Evolutionary conservation across 306 rosid species (phyloP).

Genomic region (Notholithocarpus densiflorus): DNA sequence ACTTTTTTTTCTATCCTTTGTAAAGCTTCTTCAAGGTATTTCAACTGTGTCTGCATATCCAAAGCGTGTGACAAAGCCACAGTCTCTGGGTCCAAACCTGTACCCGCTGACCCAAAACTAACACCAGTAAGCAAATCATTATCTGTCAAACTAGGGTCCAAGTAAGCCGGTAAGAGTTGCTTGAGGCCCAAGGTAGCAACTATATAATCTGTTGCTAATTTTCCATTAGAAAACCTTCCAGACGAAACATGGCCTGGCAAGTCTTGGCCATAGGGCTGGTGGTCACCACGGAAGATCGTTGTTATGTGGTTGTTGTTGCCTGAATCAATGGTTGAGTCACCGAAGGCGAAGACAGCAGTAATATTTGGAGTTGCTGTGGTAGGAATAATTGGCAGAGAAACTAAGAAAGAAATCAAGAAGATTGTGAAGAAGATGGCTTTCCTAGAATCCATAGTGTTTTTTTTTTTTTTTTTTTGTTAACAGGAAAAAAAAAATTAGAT

Average conservation of each 20-base stretch:
- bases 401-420: neutral
- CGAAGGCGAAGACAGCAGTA: constrained; percentile 35
- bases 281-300: constrained; percentile 11
- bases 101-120: constrained; percentile 41
- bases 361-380: neutral
- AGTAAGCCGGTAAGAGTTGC: constrained; percentile 35
- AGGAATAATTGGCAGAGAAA: neutral
- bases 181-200: constrained; percentile 27
- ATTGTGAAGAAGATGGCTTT: neutral
- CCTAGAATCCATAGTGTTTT: neutral
- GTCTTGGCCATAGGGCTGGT: constrained; percentile 39
- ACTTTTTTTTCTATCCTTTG: constrained; percentile 8
- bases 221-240: constrained; percentile 44
- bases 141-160: constrained; percentile 13
- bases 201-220: constrained; percentile 31
- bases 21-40: constrained; percentile 31
- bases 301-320: constrained; percentile 37
- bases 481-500: too few relatives aligned
- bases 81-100: constrained; percentile 32
- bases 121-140: constrained; percentile 36
- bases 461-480: neutral
- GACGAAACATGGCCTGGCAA: constrained; percentile 21
- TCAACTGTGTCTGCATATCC: constrained; percentile 22
- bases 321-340: constrained; percentile 42
- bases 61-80: neutral